Base-by-base conservation (phyloP, 2,329 filamentous ascomycete genomes). In the Fusarium marasasianum region DNA sequence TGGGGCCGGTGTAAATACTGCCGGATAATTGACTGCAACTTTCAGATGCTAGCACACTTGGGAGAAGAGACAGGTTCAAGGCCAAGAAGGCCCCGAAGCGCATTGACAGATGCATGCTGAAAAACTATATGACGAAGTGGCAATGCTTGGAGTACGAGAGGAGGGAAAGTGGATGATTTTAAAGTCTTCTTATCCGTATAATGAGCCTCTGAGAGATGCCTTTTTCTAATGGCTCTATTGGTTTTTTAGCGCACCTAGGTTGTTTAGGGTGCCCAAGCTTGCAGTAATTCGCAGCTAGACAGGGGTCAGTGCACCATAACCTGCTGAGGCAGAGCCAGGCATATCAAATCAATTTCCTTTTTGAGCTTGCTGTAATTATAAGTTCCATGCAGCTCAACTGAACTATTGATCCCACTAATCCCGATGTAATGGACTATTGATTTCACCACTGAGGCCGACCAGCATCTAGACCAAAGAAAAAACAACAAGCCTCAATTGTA, bases 91-190 rank as follows among this genome's bases (percentile, higher is more conserved):
- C 31, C 22, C 22, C 31, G 3, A 51, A 2, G 8, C 31, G 48
- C 3, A 4, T 51, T 35, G 48, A 35, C 12, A 3, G 5, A 6
- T 51, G 8, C 48, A 51, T 51, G 4, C 8, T 51, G 12, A 11
- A 11, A 24, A 33, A 13, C 12, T 10, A 13, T 24, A 24, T 18
- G 9, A 10, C 2, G 2, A 3, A 3, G 10, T 12, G 8, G 13
- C 48, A 9, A 20, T 13, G 12, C 10, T 33, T 33, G 4, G 47
- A 14, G 29, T 13, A 24, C 3, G 0, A 24, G 10, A 13, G 8
- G 11, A 1, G 15, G 22, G 48, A 24, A 33, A 33, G 48, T 24
- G 29, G 22, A 24, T 50, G 47, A 22, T 6, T 9, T 31, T 5
- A 24, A 11, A n/a, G 47, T 9, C 48, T 33, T 51, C 29, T 51